Conservation (phyloP, 768 basidiomycete species). For the Mycena crocata region DNA sequence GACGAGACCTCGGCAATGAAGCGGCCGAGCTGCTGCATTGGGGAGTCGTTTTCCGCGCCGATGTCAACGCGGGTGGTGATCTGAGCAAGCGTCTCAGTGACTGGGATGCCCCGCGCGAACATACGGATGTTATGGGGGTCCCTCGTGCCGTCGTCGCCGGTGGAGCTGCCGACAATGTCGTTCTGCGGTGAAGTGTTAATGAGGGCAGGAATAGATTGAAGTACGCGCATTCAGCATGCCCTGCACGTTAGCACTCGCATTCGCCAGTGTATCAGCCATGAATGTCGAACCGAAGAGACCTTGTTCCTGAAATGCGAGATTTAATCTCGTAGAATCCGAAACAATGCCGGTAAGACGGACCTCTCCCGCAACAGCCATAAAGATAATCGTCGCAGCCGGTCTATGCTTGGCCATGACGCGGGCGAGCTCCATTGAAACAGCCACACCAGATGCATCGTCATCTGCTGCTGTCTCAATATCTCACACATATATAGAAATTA, state of each 20-base stretch:
- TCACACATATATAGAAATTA: not conserved
- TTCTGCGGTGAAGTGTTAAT: conserved; percentile 40
- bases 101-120: conserved; percentile 63
- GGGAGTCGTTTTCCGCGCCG: conserved; percentile 67
- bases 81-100: conserved; percentile 53
- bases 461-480: conserved; percentile 34
- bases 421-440: conserved; percentile 63
- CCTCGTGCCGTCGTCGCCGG: conserved; percentile 56
- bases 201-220: not conserved
- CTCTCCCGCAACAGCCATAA: conserved; percentile 57
- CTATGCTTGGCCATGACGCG: conserved; percentile 59
- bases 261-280: conserved; percentile 56
- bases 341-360: conserved; percentile 20
- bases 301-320: conserved; percentile 59
- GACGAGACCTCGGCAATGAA: conserved; percentile 64
- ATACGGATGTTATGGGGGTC: conserved; percentile 63
- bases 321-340: not conserved
- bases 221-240: conserved; percentile 57
- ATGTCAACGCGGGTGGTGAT: conserved; percentile 50
- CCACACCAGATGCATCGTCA: conserved; percentile 67
- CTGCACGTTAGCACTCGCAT: conserved; percentile 60
- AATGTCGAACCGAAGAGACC: conserved; percentile 60
- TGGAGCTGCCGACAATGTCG: conserved; percentile 66
- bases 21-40: conserved; percentile 61
- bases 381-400: conserved; percentile 63